These are phyloP conservation scores for Pyricularia grisea DNA, from an alignment of 2,329 filamentous ascomycete genomes.

Conservation along the genomic window DNA sequence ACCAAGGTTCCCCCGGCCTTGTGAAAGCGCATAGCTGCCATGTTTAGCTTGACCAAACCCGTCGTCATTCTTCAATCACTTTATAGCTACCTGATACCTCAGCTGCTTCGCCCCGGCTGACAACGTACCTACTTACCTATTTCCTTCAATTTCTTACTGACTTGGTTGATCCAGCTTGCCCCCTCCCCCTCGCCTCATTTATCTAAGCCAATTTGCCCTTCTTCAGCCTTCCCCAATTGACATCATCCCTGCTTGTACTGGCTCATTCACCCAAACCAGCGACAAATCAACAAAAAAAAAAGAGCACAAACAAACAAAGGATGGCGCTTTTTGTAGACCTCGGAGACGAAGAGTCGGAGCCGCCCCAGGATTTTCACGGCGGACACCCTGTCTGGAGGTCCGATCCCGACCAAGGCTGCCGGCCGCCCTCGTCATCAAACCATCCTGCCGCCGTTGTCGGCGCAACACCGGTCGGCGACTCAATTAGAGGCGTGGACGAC, in stretches of 20 bases:
- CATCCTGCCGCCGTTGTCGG: conserved; percentile 1
- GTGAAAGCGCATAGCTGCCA: neutral
- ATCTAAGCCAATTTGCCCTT: neutral
- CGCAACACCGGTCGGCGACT: conserved; percentile 6
- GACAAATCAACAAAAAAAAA: neutral
- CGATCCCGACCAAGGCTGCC: conserved; percentile 9
- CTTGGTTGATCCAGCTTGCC: neutral
- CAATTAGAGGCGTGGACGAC: neutral
- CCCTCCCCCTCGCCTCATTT: neutral
- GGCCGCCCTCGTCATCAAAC: conserved; percentile 4
- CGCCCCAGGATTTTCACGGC: conserved; percentile 14
- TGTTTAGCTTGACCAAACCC: neutral
- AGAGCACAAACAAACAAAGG: neutral
- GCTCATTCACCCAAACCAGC: neutral
- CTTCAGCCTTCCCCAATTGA: neutral
- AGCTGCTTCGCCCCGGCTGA: neutral
- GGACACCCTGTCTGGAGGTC: conserved; percentile 14
- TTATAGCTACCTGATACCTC: neutral
- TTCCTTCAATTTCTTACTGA: neutral
- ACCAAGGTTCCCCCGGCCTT: neutral
- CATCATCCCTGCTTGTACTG: neutral
- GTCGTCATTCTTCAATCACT: neutral
- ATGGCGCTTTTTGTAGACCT: conserved; percentile 25
- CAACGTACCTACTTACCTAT: neutral
- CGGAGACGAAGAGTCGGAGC: conserved; percentile 19